Conservation (phyloP, 2,329 filamentous ascomycete genomes). For the Colletotrichum sp. region DNA sequence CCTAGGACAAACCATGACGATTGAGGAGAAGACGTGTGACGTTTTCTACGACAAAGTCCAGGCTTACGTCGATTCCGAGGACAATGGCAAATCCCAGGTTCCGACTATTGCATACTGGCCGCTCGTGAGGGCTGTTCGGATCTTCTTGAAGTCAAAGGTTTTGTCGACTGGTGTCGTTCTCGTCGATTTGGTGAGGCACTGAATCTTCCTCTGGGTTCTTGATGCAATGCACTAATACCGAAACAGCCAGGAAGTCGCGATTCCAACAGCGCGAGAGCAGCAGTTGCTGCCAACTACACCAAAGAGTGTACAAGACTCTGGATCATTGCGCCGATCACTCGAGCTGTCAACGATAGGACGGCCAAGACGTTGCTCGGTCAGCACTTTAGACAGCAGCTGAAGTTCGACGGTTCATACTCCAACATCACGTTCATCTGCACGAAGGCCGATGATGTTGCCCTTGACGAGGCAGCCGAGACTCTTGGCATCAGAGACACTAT, state of each 20-base stretch:
- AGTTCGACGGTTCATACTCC: constrained; percentile 60
- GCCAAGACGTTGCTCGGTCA: constrained; percentile 61
- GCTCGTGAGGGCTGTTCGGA: constrained; percentile 55
- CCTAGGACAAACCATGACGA: not conserved
- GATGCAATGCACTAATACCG: constrained; percentile 7
- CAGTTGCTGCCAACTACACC: constrained; percentile 63
- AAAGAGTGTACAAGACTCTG: constrained; percentile 64
- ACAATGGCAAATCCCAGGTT: not conserved
- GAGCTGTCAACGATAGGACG: constrained; percentile 65
- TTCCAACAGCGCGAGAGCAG: constrained; percentile 62
- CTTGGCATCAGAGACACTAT: constrained; percentile 27
- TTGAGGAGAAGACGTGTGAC: not conserved
- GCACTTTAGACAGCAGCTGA: constrained; percentile 62
- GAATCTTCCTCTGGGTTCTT: constrained; percentile 20
- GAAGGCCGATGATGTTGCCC: constrained; percentile 64
- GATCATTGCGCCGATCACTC: constrained; percentile 66
- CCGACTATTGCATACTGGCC: constrained; percentile 46
- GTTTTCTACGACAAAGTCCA: not conserved
- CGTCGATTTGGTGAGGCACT: constrained; percentile 47
- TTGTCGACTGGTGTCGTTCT: constrained; percentile 39
- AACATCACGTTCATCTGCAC: constrained; percentile 66
- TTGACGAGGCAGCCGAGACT: constrained; percentile 37
- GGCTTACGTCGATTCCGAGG: constrained; percentile 1
- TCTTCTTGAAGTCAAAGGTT: constrained; percentile 37
- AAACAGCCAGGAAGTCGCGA: constrained; percentile 60